Evolutionary conservation across 768 basidiomycete species (phyloP).

Genomic region (Podaxis sp.): DNA sequence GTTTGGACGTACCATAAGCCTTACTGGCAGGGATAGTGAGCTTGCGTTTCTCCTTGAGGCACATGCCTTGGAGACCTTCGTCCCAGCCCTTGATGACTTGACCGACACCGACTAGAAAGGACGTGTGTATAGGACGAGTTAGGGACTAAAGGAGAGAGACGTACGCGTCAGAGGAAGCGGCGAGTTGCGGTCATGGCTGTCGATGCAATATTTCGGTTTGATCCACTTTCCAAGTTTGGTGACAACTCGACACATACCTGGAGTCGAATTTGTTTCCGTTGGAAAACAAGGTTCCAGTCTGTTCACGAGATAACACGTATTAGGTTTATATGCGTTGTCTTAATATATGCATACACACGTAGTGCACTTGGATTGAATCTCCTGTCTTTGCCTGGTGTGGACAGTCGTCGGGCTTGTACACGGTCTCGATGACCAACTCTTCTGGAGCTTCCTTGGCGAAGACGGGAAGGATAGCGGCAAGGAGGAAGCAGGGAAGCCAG

Average conservation of each 20-base stretch:
- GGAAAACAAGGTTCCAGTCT: slow-evolving; percentile 81
- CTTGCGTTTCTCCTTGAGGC: slow-evolving; percentile 82
- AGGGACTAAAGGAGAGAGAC: not conserved
- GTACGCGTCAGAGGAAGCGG: slow-evolving; percentile 80
- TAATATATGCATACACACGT: slow-evolving; percentile 42
- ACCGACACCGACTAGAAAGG: slow-evolving; percentile 62
- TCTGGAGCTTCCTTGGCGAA: slow-evolving; percentile 44
- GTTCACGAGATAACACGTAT: slow-evolving; percentile 6
- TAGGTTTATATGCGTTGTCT: not conserved
- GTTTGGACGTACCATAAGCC: slow-evolving; percentile 77
- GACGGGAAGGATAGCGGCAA: slow-evolving; percentile 42
- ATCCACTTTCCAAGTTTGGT: not conserved
- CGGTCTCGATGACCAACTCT: slow-evolving; percentile 63
- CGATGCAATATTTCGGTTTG: not conserved
- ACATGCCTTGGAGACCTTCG: slow-evolving; percentile 81
- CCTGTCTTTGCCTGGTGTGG: slow-evolving; percentile 53
- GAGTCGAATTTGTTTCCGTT: slow-evolving; percentile 89
- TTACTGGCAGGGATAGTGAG: slow-evolving; percentile 80
- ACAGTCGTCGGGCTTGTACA: slow-evolving; percentile 59
- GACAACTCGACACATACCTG: slow-evolving; percentile 44
- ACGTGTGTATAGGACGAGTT: not conserved
- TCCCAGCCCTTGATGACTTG: slow-evolving; percentile 91
- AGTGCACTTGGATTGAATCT: slow-evolving; percentile 74
- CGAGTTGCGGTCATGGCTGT: slow-evolving; percentile 54
- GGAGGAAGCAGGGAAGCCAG: slow-evolving; percentile 45